A percentile compares a stretch with the other conserved stretches of the same genome.
Evolutionary conservation across 2,329 filamentous ascomycete genomes (phyloP).

Genomic region (Ceratocystis variospora): DNA sequence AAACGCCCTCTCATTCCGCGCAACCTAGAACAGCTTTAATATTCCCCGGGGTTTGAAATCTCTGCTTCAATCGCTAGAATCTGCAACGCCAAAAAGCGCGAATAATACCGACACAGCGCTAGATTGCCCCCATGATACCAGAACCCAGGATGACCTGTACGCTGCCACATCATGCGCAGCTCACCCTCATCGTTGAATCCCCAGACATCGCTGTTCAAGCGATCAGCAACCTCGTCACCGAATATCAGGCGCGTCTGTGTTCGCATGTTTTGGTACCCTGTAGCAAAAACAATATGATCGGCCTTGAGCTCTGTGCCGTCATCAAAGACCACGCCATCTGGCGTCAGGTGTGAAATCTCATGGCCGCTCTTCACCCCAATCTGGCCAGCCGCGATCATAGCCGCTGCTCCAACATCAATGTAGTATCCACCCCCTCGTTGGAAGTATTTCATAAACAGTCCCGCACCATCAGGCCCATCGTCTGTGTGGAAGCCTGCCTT

Average conservation of each 20-base stretch:
- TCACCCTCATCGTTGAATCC: slow-evolving; percentile 46
- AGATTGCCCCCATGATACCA: slow-evolving; percentile 55
- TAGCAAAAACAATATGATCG: slow-evolving; percentile 50
- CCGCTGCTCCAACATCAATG: slow-evolving; percentile 51
- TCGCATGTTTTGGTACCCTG: slow-evolving; percentile 55
- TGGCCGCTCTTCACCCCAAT: slow-evolving; percentile 49
- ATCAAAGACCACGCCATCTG: slow-evolving; percentile 33
- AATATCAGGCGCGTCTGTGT: slow-evolving; percentile 47
- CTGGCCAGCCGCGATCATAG: slow-evolving; percentile 49
- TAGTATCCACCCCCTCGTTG: slow-evolving; percentile 57
- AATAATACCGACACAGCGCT: slow-evolving; percentile 48
- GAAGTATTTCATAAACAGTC: slow-evolving; percentile 49
- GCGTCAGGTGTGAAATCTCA: slow-evolving; percentile 39
- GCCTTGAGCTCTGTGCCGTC: slow-evolving; percentile 45
- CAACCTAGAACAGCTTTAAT: neutral
- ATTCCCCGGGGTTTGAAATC: slow-evolving; percentile 26
- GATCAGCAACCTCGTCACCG: slow-evolving; percentile 46
- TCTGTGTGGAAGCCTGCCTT: slow-evolving; percentile 49
- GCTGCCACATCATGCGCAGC: slow-evolving; percentile 43
- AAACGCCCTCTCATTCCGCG: neutral
- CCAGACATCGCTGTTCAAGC: slow-evolving; percentile 43
- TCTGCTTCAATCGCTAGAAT: slow-evolving; percentile 35
- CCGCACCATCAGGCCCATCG: slow-evolving; percentile 40
- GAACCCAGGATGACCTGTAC: slow-evolving; percentile 47
- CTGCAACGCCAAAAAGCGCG: slow-evolving; percentile 39